phyloP scores from a whole-genome alignment of 2,329 filamentous ascomycete genomes.

The Akanthomyces dipterigenus region DNA sequence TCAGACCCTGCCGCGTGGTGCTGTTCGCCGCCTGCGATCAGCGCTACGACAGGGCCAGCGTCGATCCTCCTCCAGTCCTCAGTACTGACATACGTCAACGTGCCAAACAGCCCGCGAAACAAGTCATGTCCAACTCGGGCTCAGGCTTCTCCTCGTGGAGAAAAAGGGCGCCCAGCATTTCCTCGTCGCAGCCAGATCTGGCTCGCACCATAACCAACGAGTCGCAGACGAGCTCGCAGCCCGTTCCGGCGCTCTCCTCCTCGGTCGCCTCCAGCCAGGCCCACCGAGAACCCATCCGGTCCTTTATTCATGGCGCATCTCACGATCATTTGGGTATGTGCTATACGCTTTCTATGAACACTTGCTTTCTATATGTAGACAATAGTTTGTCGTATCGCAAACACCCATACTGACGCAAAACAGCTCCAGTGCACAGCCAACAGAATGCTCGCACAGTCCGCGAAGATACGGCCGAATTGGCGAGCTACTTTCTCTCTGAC shows the following conservation, averaged over 20 bases:
- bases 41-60: background rate
- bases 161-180: constrained; percentile 32
- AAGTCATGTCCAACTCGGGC: constrained; percentile 39
- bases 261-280: constrained; percentile 28
- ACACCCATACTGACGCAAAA: background rate
- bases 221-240: constrained; percentile 16
- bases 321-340: constrained; percentile 51
- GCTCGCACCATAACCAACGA: constrained; percentile 16
- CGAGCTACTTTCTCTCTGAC: constrained; percentile 71
- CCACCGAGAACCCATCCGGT: constrained; percentile 61
- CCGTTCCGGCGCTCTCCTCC: constrained; percentile 30
- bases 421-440: constrained; percentile 57
- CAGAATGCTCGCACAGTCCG: constrained; percentile 74
- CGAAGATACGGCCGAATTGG: constrained; percentile 81
- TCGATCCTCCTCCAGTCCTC: background rate
- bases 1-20: background rate
- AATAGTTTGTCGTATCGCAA: background rate
- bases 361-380: background rate
- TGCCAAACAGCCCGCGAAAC: background rate
- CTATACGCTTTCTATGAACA: background rate
- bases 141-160: constrained; percentile 44
- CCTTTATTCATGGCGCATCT: constrained; percentile 61
- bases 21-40: constrained; percentile 1
- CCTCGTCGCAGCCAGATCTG: constrained; percentile 27
- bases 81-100: background rate